Conservation (phyloP, 768 basidiomycete genomes). For the Termitomyces sp. region DNA sequence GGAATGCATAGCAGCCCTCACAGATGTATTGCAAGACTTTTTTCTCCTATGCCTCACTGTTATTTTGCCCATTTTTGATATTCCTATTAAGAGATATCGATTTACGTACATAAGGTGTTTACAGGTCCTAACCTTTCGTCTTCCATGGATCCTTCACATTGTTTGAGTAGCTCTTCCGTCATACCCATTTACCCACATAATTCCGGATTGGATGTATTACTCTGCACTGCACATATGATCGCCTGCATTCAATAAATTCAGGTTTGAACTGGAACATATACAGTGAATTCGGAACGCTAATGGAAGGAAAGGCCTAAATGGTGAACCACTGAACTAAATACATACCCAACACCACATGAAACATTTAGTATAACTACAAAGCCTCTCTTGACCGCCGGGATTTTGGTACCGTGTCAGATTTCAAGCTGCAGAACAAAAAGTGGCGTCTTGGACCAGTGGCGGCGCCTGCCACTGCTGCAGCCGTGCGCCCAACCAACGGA, state of each 20-base stretch:
- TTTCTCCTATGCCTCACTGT: background rate
- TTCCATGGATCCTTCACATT: background rate
- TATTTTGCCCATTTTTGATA: background rate
- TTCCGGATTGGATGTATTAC: constrained; percentile 14
- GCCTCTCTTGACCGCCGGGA: constrained; percentile 23
- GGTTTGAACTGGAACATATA: background rate
- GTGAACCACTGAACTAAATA: too few relatives aligned
- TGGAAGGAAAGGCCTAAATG: background rate
- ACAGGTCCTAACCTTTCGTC: background rate
- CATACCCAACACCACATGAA: background rate
- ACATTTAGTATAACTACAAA: constrained; percentile 3
- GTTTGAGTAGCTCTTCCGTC: constrained; percentile 2
- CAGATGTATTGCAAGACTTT: constrained; percentile 4
- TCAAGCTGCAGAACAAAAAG: constrained; percentile 78
- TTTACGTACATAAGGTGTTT: constrained; percentile 2
- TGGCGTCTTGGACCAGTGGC: constrained; percentile 72
- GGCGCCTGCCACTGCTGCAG: constrained; percentile 56
- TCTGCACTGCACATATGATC: constrained; percentile 7
- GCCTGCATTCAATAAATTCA: constrained; percentile 6
- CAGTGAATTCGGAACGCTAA: background rate
- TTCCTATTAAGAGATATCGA: background rate
- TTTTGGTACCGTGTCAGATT: constrained; percentile 44
- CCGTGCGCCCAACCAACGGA: constrained; percentile 56
- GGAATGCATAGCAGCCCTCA: constrained; percentile 9
- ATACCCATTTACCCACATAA: constrained; percentile 10